Conservation (phyloP, 1,284 basidiomycete genomes). For the Fomitopsis palustris region DNA sequence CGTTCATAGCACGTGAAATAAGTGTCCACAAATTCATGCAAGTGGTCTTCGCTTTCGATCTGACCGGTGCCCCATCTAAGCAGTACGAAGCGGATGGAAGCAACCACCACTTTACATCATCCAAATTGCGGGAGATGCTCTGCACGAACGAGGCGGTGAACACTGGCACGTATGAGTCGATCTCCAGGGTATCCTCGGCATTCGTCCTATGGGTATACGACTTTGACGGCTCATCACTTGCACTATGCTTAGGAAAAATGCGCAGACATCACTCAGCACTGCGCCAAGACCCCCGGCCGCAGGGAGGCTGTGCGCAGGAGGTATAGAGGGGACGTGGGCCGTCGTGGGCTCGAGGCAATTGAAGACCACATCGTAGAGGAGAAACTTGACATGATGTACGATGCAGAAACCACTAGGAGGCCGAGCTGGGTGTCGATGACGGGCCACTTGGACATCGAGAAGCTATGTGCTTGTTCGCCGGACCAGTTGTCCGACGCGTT, state of each 20-base stretch:
- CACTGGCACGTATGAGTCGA: neutral
- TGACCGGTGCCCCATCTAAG: too few relatives aligned
- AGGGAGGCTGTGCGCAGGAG: neutral
- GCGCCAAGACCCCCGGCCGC: neutral
- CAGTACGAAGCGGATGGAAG: too few relatives aligned
- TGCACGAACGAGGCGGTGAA: neutral
- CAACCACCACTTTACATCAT: neutral
- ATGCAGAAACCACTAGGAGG: neutral
- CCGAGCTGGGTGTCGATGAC: neutral
- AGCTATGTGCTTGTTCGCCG: neutral
- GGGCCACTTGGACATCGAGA: neutral
- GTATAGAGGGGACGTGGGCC: neutral
- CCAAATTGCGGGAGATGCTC: neutral
- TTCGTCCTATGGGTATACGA: neutral
- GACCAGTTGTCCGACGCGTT: neutral
- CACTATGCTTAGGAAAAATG: too few relatives aligned
- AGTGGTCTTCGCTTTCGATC: too few relatives aligned
- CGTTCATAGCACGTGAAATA: too few relatives aligned
- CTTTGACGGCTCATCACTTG: too few relatives aligned
- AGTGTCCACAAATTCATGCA: too few relatives aligned
- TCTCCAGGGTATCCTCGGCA: neutral
- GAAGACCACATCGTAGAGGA: neutral
- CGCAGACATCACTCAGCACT: too few relatives aligned
- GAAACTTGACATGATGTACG: neutral
- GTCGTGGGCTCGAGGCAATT: neutral